These are phyloP conservation scores for Phytophthora multivora DNA, from an alignment of 352 stramenopile species.

Conservation along the genomic window DNA sequence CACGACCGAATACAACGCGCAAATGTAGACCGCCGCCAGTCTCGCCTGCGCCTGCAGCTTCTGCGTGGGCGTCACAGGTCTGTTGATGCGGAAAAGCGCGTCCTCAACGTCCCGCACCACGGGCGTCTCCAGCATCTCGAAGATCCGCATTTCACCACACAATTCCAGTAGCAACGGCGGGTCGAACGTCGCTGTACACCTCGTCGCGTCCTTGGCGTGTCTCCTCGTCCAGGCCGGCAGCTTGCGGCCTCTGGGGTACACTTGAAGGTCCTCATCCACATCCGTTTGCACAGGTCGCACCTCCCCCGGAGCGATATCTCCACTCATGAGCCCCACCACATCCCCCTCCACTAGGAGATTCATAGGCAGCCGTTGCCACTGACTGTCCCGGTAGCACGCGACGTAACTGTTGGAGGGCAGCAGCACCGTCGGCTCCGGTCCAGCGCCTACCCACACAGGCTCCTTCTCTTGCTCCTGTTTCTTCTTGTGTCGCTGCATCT, in stretches of 20 bases:
- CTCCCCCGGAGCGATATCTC: constrained; percentile 73
- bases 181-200: constrained; percentile 82
- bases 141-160: constrained; percentile 88
- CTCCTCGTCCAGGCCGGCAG: constrained; percentile 57
- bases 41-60: constrained; percentile 72
- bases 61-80: constrained; percentile 74
- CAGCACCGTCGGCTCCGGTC: constrained; percentile 48
- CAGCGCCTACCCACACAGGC: constrained; percentile 29
- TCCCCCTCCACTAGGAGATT: constrained; percentile 85
- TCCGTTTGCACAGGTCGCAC: constrained; percentile 45
- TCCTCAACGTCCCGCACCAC: constrained; percentile 81
- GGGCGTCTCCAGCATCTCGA: constrained; percentile 84
- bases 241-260: constrained; percentile 63
- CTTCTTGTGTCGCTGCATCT: constrained; percentile 47
- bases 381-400: constrained; percentile 77
- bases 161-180: constrained; percentile 72
- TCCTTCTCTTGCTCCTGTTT: constrained; percentile 4
- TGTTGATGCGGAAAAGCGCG: constrained; percentile 75
- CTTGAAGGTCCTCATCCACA: constrained; percentile 20
- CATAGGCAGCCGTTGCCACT: constrained; percentile 85
- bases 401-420: constrained; percentile 82
- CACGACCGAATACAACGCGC: constrained; percentile 68
- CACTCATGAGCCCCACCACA: constrained; percentile 83
- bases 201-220: constrained; percentile 52
- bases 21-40: constrained; percentile 62